Evolutionary conservation across 2,329 filamentous ascomycete species (phyloP).

Genomic region (Ceratocystis cacaofunesta): DNA sequence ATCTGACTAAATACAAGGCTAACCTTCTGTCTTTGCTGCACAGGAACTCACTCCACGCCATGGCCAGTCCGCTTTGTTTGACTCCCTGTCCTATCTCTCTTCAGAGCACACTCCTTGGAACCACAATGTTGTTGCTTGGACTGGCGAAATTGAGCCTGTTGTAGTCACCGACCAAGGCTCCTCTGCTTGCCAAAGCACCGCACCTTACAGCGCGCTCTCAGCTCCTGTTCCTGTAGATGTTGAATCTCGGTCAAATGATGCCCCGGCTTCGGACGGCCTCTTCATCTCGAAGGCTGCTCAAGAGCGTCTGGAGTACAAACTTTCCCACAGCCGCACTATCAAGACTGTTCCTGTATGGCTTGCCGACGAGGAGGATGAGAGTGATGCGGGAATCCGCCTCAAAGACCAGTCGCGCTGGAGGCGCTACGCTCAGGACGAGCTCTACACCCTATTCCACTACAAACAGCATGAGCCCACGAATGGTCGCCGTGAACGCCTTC

Average conservation of each 20-base stretch:
- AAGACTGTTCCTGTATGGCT: conserved; percentile 83
- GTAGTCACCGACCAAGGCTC: conserved; percentile 8
- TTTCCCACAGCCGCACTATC: conserved; percentile 58
- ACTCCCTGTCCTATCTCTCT: conserved; percentile 76
- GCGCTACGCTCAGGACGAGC: conserved; percentile 75
- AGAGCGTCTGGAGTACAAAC: conserved; percentile 54
- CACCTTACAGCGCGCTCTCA: conserved; percentile 56
- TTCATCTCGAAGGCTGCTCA: conserved; percentile 58
- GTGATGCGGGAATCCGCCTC: conserved; percentile 53
- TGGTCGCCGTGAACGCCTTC: conserved; percentile 61
- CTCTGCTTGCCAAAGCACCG: conserved; percentile 3
- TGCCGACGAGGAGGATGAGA: conserved; percentile 55
- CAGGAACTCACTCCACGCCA: conserved; percentile 63
- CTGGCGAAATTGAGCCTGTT: conserved; percentile 57
- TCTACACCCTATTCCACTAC: conserved; percentile 92
- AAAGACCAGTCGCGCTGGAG: conserved; percentile 79
- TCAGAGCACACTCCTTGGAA: conserved; percentile 77
- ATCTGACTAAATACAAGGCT: neutral
- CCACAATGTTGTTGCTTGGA: conserved; percentile 88
- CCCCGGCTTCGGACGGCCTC: conserved; percentile 51
- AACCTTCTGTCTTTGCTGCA: conserved; percentile 1
- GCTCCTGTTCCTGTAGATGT: conserved; percentile 63
- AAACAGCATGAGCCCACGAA: conserved; percentile 85
- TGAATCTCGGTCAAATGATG: conserved; percentile 38
- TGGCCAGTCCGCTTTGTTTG: conserved; percentile 82